phyloP scores from a whole-genome alignment of 139 green algal genomes.

The Coccomyxa sp. region DNA sequence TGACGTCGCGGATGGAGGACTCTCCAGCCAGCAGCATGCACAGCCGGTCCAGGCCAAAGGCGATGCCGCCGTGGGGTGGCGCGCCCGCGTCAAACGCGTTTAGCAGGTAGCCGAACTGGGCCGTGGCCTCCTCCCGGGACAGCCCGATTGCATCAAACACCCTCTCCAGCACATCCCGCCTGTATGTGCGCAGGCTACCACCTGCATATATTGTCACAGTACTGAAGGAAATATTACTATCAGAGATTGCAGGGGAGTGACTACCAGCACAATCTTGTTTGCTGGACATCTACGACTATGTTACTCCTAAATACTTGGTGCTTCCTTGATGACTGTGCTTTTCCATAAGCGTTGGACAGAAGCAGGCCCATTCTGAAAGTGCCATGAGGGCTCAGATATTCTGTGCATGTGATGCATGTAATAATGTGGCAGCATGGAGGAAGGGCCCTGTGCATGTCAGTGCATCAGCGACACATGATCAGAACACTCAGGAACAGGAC shows the following conservation, averaged over 20 bases:
- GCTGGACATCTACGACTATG: too few species aligned
- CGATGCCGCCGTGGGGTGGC: slow-evolving; percentile 91
- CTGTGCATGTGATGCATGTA: too few species aligned
- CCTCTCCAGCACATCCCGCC: slow-evolving; percentile 81
- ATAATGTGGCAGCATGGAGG: neutral
- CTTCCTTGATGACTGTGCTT: too few species aligned
- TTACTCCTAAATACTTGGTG: neutral
- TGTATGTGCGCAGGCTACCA: slow-evolving; percentile 89
- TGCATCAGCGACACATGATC: too few species aligned
- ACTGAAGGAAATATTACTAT: too few species aligned
- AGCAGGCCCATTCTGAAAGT: too few species aligned
- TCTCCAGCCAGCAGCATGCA: slow-evolving; percentile 86
- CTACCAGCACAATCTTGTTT: neutral
- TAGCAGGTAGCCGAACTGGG: slow-evolving; percentile 85
- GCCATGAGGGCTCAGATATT: too few species aligned
- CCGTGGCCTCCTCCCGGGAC: slow-evolving; percentile 60
- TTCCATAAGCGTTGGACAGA: neutral
- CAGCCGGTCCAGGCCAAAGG: slow-evolving; percentile 90
- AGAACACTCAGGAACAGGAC: too few species aligned
- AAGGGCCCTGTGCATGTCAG: neutral
- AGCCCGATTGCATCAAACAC: slow-evolving; percentile 93
- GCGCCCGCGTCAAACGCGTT: slow-evolving; percentile 80
- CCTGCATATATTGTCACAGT: slow-evolving; percentile 31
- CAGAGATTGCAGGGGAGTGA: neutral
- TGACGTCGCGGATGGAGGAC: slow-evolving; percentile 93